Evolutionary conservation across 805 yeast genomes (phyloP).

Genomic region (Torulaspora microellipsoides): DNA sequence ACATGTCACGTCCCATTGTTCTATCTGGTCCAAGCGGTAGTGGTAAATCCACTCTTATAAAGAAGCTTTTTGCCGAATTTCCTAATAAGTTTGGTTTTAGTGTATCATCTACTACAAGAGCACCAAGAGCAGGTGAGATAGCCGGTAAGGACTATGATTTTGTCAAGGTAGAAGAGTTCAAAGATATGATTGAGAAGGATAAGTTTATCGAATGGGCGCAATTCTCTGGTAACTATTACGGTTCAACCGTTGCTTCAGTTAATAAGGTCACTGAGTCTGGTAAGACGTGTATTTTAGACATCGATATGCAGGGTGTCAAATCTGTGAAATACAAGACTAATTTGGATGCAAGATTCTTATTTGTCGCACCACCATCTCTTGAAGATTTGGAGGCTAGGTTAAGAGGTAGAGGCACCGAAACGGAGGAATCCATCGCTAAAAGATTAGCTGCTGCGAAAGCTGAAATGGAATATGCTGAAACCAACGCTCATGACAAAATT

Average conservation of each 20-base stretch:
- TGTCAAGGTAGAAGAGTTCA: constrained; percentile 72
- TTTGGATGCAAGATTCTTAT: constrained; percentile 79
- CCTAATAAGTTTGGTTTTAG: constrained; percentile 92
- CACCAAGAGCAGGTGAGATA: constrained; percentile 87
- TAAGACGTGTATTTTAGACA: constrained; percentile 84
- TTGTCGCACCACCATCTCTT: constrained; percentile 88
- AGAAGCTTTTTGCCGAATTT: constrained; percentile 82
- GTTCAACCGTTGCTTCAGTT: constrained; percentile 85
- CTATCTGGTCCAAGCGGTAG: constrained; percentile 96
- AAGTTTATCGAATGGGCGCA: constrained; percentile 97
- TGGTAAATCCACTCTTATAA: constrained; percentile 91
- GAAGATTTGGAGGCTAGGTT: constrained; percentile 73
- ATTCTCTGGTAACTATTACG: constrained; percentile 96
- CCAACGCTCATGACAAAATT: constrained; percentile 88
- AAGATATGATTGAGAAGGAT: constrained; percentile 62
- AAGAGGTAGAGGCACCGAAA: constrained; percentile 91
- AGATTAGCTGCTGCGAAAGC: constrained; percentile 83
- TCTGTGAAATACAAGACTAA: constrained; percentile 71
- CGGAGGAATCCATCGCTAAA: constrained; percentile 75
- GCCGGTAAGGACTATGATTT: constrained; percentile 90
- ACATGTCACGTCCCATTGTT: constrained; percentile 72
- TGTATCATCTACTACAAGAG: constrained; percentile 81
- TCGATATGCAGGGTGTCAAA: constrained; percentile 99
- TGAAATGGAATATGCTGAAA: constrained; percentile 82
- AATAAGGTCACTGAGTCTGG: constrained; percentile 52